Evolutionary conservation across 805 yeast species (phyloP).

Genomic region (Wickerhamomyces canadensis): DNA sequence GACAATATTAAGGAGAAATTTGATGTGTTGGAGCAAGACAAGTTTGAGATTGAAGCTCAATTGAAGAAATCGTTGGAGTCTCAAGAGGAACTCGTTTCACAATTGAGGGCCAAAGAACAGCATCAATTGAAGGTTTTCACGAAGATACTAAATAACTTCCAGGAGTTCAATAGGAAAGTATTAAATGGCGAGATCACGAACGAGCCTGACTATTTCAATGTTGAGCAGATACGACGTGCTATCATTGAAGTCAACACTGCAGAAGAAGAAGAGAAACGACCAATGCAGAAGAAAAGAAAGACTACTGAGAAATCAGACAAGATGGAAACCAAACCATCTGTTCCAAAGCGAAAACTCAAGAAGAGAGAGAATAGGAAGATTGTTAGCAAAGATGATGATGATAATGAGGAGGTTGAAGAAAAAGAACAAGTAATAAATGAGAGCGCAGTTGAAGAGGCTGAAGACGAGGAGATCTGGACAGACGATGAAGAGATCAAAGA

Average conservation of each 20-base stretch:
- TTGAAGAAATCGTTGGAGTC: slow-evolving; percentile 3
- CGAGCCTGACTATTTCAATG: slow-evolving; percentile 16
- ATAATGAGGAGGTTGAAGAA: neutral
- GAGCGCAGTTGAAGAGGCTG: no score
- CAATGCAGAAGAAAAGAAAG: slow-evolving; percentile 3
- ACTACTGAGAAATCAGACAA: slow-evolving; percentile 1
- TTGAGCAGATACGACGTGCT: slow-evolving; percentile 8
- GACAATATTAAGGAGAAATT: neutral
- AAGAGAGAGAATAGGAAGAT: no score
- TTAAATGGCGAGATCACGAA: slow-evolving; percentile 16
- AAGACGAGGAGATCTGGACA: no score
- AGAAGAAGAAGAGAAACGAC: slow-evolving; percentile 1
- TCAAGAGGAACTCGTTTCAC: slow-evolving; percentile 7
- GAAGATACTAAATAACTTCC: slow-evolving; percentile 17
- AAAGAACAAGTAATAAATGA: no score
- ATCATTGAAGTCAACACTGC: slow-evolving; percentile 3
- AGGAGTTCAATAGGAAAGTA: slow-evolving; percentile 10
- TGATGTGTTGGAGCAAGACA: neutral
- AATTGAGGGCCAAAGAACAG: slow-evolving; percentile 7
- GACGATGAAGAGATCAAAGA: no score
- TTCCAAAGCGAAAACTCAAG: no score
- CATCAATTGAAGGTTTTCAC: slow-evolving; percentile 17
- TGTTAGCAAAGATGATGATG: neutral
- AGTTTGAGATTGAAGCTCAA: slow-evolving; percentile 1
- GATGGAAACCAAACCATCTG: no score